A percentile compares a stretch with the other conserved stretches of the same genome.
These are phyloP conservation scores for Saccharomyces jurei DNA, from an alignment of 805 yeast genomes.

Conservation along the genomic window DNA sequence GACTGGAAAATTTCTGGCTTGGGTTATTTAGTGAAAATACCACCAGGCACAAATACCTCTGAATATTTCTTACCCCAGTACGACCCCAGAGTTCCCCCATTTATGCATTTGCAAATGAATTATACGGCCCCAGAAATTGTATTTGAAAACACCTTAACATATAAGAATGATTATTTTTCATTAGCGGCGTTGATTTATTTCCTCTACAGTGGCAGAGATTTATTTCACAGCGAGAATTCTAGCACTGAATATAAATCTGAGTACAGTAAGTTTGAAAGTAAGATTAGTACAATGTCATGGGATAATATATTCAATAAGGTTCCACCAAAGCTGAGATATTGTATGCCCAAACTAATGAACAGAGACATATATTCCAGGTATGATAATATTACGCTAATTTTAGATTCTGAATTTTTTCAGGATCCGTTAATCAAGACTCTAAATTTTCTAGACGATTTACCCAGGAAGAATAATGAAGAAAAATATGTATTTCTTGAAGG, in stretches of 20 bases:
- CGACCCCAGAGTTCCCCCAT: slow-evolving; percentile 68
- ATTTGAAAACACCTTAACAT: slow-evolving; percentile 52
- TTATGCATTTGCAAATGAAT: slow-evolving; percentile 61
- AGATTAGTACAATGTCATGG: slow-evolving; percentile 34
- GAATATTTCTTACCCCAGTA: slow-evolving; percentile 63
- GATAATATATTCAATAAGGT: slow-evolving; percentile 44
- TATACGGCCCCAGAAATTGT: slow-evolving; percentile 82
- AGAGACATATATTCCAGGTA: slow-evolving; percentile 50
- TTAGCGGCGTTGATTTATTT: slow-evolving; percentile 70
- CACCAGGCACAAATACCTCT: slow-evolving; percentile 43
- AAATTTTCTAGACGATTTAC: slow-evolving; percentile 73
- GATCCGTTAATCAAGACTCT: slow-evolving; percentile 76
- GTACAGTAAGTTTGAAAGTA: slow-evolving; percentile 40
- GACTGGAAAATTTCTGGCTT: slow-evolving; percentile 93
- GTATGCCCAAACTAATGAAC: slow-evolving; percentile 44
- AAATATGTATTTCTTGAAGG: slow-evolving; percentile 62
- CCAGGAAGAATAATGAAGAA: slow-evolving; percentile 63
- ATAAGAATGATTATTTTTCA: slow-evolving; percentile 75
- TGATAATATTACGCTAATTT: slow-evolving; percentile 44
- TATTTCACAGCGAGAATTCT: slow-evolving; percentile 47
- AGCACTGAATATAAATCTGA: slow-evolving; percentile 55
- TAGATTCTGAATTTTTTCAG: slow-evolving; percentile 69
- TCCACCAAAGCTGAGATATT: slow-evolving; percentile 45
- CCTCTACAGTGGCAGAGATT: slow-evolving; percentile 49
- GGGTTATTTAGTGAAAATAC: slow-evolving; percentile 38